Conservation (phyloP, 352 stramenopile genomes). For the Phytopythium oedochilum region DNA sequence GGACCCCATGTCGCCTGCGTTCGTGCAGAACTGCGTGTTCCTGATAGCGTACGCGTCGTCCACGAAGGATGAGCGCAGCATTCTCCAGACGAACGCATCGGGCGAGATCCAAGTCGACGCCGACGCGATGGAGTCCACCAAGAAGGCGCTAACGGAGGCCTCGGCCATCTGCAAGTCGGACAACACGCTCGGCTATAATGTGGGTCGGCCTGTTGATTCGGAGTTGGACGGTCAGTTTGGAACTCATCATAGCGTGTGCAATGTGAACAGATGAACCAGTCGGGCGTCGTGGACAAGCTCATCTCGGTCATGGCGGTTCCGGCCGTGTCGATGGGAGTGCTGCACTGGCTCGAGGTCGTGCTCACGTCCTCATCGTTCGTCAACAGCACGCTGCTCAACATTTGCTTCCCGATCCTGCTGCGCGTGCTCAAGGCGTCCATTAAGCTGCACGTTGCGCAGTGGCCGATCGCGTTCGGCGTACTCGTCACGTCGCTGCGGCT, state of each 20-base stretch:
- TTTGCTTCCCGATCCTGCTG: slow-evolving; percentile 81
- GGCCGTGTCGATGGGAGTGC: slow-evolving; percentile 82
- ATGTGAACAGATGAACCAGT: slow-evolving; percentile 73
- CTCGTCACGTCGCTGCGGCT: slow-evolving; percentile 69
- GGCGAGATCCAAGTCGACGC: slow-evolving; percentile 38
- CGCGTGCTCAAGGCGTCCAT: slow-evolving; percentile 76
- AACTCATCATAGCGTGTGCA: neutral
- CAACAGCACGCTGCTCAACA: slow-evolving; percentile 80
- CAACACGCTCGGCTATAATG: slow-evolving; percentile 84
- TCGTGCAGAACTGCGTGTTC: slow-evolving; percentile 62
- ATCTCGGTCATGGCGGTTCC: slow-evolving; percentile 70
- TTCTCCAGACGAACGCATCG: slow-evolving; percentile 40
- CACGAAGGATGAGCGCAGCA: slow-evolving; percentile 71
- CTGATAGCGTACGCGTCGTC: slow-evolving; percentile 73
- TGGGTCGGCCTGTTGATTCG: slow-evolving; percentile 34
- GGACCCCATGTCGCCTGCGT: slow-evolving; percentile 46
- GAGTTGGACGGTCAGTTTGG: neutral
- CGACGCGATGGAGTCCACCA: slow-evolving; percentile 54
- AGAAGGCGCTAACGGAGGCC: slow-evolving; percentile 61
- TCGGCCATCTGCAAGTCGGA: slow-evolving; percentile 81
- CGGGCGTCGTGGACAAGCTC: slow-evolving; percentile 76
- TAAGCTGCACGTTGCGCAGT: slow-evolving; percentile 70
- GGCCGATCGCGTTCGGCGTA: slow-evolving; percentile 79
- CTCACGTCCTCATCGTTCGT: slow-evolving; percentile 70
- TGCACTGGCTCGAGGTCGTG: slow-evolving; percentile 81